Base-by-base conservation (phyloP, 1,284 basidiomycete species). In the Ustilago crameri region DNA sequence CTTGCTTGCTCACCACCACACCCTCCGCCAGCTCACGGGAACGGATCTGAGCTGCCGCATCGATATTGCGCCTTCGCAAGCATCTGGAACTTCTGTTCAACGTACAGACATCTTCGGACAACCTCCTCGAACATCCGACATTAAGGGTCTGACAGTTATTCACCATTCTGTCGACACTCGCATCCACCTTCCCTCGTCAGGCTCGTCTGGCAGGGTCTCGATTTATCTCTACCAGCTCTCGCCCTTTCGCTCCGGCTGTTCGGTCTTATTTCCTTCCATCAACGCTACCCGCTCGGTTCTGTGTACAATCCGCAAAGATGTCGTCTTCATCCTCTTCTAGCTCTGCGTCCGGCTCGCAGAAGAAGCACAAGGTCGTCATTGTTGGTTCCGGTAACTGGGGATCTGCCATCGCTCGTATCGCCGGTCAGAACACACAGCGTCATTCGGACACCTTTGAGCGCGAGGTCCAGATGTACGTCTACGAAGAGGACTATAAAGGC, bases 351-450 rank as follows among this genome's bases (percentile, higher is more conserved):
- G 30, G 56, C 26, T 61, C 59, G 47, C 38, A 41, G 27, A 55
- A 84, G 51, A 87, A 86, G 77, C 86, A 87, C 82, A 85, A 84
- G 62, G 85, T 89, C 20, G 87, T 86, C 22, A 85, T 88, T 64
- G 86, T 89, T 57, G 88, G 88, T 44, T 83, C 82, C 0, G 83
- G 83, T 18, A 83, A 82, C 60, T 84, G 79, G 87, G 88, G 87
- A 1, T 86, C 86, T 7, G 87, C 87, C 2, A 86, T 88, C 45
- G 87, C 88, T 22, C 85, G 86, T 65, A 87, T 88, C 53, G 86
- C 87, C 27, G 76, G 76, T 9, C 65, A 64, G 74, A 88, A 88
- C 72, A 83, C 86, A 4, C 82, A 78, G 40, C 78, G 80, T 46
- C 82, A 85, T 54, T 72, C 85, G 8, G 85, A 87, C 51, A 46